Evolutionary conservation across 78 protist genomes (phyloP).

Genomic region (Dictyostelium discoideum): dicty_2.7 NC_007088.5:1528001-1528500

Average conservation of each 20-base stretch:
- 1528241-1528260: background rate
- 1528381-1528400: background rate
- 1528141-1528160: background rate
- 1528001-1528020: too few species aligned
- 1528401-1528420: background rate
- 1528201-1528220: background rate
- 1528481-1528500: slow-evolving; percentile 14
- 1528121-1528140: background rate
- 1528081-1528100: slow-evolving; percentile 1
- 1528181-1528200: background rate
- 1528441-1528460: background rate
- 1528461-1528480: background rate
- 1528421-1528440: slow-evolving; percentile 2
- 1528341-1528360: background rate
- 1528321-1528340: slow-evolving; percentile 13
- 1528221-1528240: background rate
- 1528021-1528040: slow-evolving; percentile 7
- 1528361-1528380: background rate
- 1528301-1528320: slow-evolving; percentile 4
- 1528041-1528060: slow-evolving; percentile 6
- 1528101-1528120: slow-evolving; percentile 8
- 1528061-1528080: background rate
- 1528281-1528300: slow-evolving; percentile 14
- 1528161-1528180: background rate
- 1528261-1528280: slow-evolving; percentile 10